Base-by-base conservation (phyloP, 805 yeast species). In the Candida manassasensis region DNA sequence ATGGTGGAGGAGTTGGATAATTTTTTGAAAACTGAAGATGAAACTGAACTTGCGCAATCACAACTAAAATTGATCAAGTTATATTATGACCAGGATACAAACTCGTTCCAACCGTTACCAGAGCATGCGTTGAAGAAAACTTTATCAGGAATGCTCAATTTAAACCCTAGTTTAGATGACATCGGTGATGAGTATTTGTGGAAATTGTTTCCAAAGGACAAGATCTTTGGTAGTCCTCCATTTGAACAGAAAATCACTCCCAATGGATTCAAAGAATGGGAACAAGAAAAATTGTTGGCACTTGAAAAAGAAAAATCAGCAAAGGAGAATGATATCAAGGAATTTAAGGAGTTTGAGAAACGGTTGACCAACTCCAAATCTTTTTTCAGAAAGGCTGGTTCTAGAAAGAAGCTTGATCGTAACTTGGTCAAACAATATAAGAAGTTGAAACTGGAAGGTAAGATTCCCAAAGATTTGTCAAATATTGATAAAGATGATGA, bases 171-270 rank as follows among this genome's bases (percentile, higher is more conserved):
- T 16, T 48, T 65, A 34, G 52, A 56, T 19, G 59, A 57, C 30
- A 53, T 67, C 13, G 61, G 59, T 35, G 69, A 67, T 40, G 66
- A 59, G 21, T 62, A 56, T 36, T 53, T 67, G 25, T 65, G 71
- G 71, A 52, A 61, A 13, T 32, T 61, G 27, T 49, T 61, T 16
- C 71, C 71, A 3, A 52, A 50, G 26, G 61, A 53, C 15, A 53
- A 55, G 37, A 38, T 53, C 19, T 64, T 57, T 44, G 67, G 63
- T 6, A 41, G 45, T 3, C 61, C 63, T 6, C 69, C 70, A 1
- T 63, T 55, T 35, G 67, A 61, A 18, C 40, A 42, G 17, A 33
- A 44, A 26, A 38, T 42, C 15, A 47, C 40, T 5, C 39, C 46
- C 11, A 41, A 52, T 27, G 59, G 61, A 4, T 63, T 65, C 45